Percentiles rank a stretch among this genome's conserved stretches.
These are phyloP conservation scores for Saturnispora galanensis DNA, from an alignment of 805 yeast genomes.

Conservation along the genomic window DNA sequence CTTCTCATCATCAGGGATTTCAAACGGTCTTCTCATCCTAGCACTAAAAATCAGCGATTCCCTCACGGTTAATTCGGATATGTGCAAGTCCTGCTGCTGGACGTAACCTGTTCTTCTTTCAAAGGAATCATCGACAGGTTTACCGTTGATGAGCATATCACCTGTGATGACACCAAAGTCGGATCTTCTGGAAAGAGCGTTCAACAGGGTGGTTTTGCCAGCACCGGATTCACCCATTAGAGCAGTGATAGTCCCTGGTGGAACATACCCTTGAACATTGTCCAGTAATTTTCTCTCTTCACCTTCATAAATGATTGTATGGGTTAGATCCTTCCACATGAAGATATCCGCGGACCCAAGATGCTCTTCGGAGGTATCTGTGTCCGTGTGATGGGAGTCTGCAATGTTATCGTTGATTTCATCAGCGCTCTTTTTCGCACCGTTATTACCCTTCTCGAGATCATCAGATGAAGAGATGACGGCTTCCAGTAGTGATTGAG, in stretches of 20 bases:
- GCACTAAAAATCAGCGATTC: slow-evolving; percentile 43
- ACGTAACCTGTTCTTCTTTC: slow-evolving; percentile 48
- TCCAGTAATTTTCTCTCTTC: slow-evolving; percentile 32
- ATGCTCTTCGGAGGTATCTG: slow-evolving; percentile 13
- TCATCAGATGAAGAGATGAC: slow-evolving; percentile 17
- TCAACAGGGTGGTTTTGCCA: slow-evolving; percentile 50
- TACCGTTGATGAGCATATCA: slow-evolving; percentile 46
- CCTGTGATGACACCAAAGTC: slow-evolving; percentile 47
- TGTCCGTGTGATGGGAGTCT: neutral
- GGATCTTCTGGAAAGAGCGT: slow-evolving; percentile 41
- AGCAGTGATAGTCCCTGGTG: slow-evolving; percentile 50
- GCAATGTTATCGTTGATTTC: slow-evolving; percentile 3
- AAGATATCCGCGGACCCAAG: slow-evolving; percentile 39
- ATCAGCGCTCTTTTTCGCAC: neutral
- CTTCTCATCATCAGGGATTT: slow-evolving; percentile 34
- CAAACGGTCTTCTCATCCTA: slow-evolving; percentile 34
- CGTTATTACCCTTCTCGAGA: slow-evolving; percentile 33
- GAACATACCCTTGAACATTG: slow-evolving; percentile 34
- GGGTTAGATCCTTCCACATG: slow-evolving; percentile 55
- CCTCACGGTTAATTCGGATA: slow-evolving; percentile 40
- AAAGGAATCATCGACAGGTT: slow-evolving; percentile 37
- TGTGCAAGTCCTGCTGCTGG: slow-evolving; percentile 46
- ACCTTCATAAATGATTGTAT: slow-evolving; percentile 42
- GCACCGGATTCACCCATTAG: slow-evolving; percentile 61
- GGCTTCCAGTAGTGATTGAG: slow-evolving; percentile 21